Percentiles rank a stretch among this genome's conserved stretches.
Evolutionary conservation across 768 basidiomycete genomes (phyloP).

Genomic region (Russula foetens): DNA sequence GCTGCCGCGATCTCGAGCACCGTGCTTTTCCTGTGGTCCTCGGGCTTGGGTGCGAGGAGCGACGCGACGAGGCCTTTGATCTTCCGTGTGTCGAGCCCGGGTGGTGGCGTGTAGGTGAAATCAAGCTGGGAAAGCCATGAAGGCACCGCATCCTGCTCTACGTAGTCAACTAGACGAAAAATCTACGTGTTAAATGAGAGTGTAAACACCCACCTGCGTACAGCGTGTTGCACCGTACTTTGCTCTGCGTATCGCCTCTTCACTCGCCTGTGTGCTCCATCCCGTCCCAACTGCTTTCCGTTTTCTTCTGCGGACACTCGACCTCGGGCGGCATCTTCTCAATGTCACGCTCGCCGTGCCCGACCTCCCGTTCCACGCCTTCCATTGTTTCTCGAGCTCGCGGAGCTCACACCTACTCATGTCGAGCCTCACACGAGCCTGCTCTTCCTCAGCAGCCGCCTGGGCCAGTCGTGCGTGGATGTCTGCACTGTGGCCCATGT

Average conservation of each 20-base stretch:
- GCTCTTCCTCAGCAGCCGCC: slow-evolving; percentile 77
- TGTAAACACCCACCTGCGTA: slow-evolving; percentile 45
- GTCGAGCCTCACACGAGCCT: slow-evolving; percentile 62
- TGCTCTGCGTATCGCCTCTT: slow-evolving; percentile 43
- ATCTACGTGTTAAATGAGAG: background rate
- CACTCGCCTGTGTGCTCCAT: slow-evolving; percentile 58
- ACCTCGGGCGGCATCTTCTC: slow-evolving; percentile 50
- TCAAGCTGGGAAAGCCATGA: slow-evolving; percentile 62
- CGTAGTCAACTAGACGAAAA: background rate
- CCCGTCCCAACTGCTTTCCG: slow-evolving; percentile 56
- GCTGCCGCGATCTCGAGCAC: slow-evolving; percentile 89
- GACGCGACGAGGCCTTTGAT: slow-evolving; percentile 91
- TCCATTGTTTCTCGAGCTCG: slow-evolving; percentile 68
- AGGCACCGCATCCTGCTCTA: slow-evolving; percentile 64
- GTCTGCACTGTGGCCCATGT: slow-evolving; percentile 92
- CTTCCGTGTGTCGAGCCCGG: slow-evolving; percentile 72
- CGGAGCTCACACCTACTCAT: slow-evolving; percentile 77
- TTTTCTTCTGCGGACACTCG: slow-evolving; percentile 41
- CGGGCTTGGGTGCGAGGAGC: slow-evolving; percentile 63
- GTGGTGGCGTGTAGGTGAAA: slow-evolving; percentile 78
- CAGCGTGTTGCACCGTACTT: slow-evolving; percentile 46
- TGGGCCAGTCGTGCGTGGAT: slow-evolving; percentile 70
- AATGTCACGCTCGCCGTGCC: slow-evolving; percentile 64
- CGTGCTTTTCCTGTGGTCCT: slow-evolving; percentile 71
- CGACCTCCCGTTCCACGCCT: slow-evolving; percentile 80